Base-by-base conservation (phyloP, 1,284 basidiomycete species). In the Butyriboletus regius region DNA sequence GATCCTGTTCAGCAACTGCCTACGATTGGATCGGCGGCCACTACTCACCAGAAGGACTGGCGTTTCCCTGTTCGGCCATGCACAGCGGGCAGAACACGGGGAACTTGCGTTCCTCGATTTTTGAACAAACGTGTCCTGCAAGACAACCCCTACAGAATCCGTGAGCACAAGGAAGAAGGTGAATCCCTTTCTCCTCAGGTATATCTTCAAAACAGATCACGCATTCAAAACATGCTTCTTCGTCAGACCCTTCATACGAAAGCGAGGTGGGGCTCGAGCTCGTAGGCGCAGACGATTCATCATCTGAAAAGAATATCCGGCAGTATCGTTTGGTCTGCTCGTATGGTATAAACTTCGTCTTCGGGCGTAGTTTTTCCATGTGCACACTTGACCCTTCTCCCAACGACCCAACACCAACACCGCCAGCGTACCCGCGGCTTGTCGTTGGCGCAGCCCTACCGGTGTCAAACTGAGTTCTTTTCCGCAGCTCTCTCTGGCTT, bases 61-160 rank as follows among this genome's bases (percentile, higher is more conserved):
- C 48, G n/a, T 63, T 59, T 22, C 33, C 55, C 43, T 58, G 60
- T 20, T 68, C 63, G 1, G 69, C 63, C 18, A 70, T 60, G 57
- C 83, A 85, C 5, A 69, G 55, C 2, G 83, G 83, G 57, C 83
- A 85, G 5, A 75, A 56, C 32, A 85, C 75, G 0, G 83, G 82
- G 54, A 75, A 83, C 14, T 68, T 71, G 48, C 74, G 74, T 33
- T 81, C 75, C 5, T 68, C 60, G 17, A 85, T 65, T 57, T 77
- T 77, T 6, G 72, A 68, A n/a, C 60, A 57, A 10, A 79, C 66
- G 46, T 81, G 74, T 10, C 63, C 58, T 28, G 64, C 63, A 18
- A 82, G 60, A 58, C 83, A 85, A 3, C 65, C 61, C 47, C 76
- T 70, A 61, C 60, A 62, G 22, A 62, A 58, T 24, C 53, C 57